Evolutionary conservation across 1,284 basidiomycete genomes (phyloP).

Genomic region (Amylostereum areolatum): DNA sequence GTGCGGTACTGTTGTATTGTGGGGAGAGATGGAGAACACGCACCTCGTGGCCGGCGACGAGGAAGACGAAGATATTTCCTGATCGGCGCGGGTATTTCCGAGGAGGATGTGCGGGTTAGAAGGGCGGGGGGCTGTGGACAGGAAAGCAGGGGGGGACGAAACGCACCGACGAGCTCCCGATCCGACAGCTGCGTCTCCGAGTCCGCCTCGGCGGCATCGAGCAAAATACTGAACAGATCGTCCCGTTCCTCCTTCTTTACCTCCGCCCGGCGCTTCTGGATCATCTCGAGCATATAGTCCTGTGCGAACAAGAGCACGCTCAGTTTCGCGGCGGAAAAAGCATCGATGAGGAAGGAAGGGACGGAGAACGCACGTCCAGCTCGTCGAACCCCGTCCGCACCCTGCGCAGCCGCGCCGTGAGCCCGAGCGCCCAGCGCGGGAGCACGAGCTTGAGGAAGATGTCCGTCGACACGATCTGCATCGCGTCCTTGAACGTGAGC

Average conservation of each 20-base stretch:
- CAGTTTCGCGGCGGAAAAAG: too few species aligned
- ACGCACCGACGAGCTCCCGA: conserved; percentile 43
- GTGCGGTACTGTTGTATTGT: conserved; percentile 5
- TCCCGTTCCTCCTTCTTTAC: conserved; percentile 36
- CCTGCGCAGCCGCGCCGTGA: conserved; percentile 31
- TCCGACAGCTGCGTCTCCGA: conserved; percentile 33
- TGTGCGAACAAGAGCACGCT: too few species aligned
- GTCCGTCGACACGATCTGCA: conserved; percentile 11
- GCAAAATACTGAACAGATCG: conserved; percentile 50
- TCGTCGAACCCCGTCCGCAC: conserved; percentile 41
- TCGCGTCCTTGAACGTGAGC: conserved; percentile 45
- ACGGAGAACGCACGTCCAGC: conserved; percentile 31
- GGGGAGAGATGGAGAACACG: background rate
- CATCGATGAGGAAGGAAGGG: background rate
- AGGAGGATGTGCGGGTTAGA: background rate
- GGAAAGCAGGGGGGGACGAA: background rate
- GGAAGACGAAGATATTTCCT: conserved; percentile 56
- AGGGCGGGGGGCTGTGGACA: background rate
- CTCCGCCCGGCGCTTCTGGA: conserved; percentile 32
- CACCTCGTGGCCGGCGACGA: conserved; percentile 59
- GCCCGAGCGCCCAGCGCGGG: conserved; percentile 38
- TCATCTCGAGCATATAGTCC: conserved; percentile 54
- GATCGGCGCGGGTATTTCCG: background rate
- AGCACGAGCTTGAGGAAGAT: conserved; percentile 29
- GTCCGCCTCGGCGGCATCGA: conserved; percentile 40